Evolutionary conservation across 179 eudicot species (phyloP).

Genomic region (Vitellaria paradoxa): DNA sequence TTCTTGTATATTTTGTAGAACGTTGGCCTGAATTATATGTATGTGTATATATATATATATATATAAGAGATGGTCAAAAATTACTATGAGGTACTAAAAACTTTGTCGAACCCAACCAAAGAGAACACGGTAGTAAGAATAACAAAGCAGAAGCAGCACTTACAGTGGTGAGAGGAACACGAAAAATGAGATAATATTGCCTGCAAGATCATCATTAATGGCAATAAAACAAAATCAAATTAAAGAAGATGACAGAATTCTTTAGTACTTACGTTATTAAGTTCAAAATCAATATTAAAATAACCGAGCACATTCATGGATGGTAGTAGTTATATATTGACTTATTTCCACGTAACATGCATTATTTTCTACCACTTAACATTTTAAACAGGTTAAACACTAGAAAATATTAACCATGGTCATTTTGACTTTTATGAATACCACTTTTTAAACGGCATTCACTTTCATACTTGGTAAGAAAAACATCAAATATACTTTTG

Average conservation of each 20-base stretch:
- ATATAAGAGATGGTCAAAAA: no score
- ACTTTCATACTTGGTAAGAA: not conserved
- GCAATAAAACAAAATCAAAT: not conserved
- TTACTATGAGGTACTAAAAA: no score
- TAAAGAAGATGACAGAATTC: not conserved
- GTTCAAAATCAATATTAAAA: not conserved
- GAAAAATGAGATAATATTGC: constrained; percentile 71
- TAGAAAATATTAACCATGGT: not conserved
- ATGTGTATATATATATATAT: no score
- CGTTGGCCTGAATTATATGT: constrained; percentile 54
- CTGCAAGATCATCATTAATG: constrained; percentile 19
- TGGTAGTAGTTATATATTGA: not conserved
- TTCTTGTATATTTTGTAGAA: constrained; percentile 71
- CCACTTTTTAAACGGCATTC: not conserved
- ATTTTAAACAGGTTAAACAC: not conserved
- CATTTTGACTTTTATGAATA: not conserved
- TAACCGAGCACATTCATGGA: not conserved
- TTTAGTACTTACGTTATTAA: not conserved
- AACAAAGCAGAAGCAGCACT: constrained; percentile 16
- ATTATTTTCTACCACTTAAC: not conserved
- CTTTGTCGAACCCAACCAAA: no score
- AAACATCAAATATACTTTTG: no score
- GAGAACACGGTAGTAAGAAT: not conserved
- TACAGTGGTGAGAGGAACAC: constrained; percentile 86
- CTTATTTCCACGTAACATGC: not conserved